A percentile compares a stretch with the other conserved stretches of the same genome.
Evolutionary conservation across 306 rosid genomes (phyloP).

Genomic region (Mimosa bimucronata): DNA sequence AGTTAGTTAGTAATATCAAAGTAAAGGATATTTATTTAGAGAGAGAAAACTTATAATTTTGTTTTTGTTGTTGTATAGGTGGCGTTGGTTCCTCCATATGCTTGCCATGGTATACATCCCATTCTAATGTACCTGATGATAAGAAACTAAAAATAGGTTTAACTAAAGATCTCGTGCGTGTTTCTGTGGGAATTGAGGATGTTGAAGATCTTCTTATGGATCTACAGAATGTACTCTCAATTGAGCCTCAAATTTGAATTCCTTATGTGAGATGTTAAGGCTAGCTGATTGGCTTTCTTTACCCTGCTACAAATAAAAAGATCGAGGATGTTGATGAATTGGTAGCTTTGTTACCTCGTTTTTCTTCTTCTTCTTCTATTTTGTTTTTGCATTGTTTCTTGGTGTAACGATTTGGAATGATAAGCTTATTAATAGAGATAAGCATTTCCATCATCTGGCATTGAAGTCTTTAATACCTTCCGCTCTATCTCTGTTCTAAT

Average conservation of each 20-base stretch:
- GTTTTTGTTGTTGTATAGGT: background rate
- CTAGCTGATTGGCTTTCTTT: background rate
- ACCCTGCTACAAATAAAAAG: background rate
- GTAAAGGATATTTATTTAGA: no score
- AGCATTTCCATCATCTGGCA: background rate
- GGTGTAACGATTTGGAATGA: no score
- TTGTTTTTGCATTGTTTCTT: no score
- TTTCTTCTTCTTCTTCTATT: no score
- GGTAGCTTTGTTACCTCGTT: background rate
- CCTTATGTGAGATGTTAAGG: background rate
- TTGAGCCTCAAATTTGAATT: background rate
- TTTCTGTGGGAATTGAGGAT: background rate
- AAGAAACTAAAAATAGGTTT: background rate
- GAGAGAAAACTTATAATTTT: no score
- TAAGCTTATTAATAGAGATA: no score
- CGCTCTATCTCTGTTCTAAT: background rate
- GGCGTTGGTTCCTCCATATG: background rate
- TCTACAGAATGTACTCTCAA: background rate
- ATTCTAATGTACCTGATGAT: background rate
- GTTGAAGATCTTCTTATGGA: background rate
- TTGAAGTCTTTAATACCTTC: background rate
- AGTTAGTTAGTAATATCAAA: no score
- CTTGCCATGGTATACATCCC: background rate
- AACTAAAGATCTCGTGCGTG: background rate
- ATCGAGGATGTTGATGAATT: background rate